phyloP scores from a whole-genome alignment of 2,329 filamentous ascomycete genomes.

The Cordyceps fumosorosea region DNA sequence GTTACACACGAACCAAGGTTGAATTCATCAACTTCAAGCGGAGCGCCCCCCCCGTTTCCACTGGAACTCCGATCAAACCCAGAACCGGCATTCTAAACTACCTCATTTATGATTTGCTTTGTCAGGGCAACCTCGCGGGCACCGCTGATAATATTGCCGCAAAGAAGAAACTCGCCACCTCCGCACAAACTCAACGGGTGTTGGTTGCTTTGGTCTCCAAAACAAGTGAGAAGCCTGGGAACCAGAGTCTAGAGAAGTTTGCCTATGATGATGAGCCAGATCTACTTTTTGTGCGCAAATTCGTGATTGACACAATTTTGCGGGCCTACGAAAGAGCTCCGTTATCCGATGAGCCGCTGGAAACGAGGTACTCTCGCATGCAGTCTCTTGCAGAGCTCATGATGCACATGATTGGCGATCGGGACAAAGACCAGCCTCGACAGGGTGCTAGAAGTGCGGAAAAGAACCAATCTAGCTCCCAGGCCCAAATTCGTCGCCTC shows the following conservation, averaged over 20 bases:
- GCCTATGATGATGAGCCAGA: constrained; percentile 73
- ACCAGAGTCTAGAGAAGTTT: constrained; percentile 50
- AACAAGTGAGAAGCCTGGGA: constrained; percentile 68
- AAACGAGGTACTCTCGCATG: constrained; percentile 81
- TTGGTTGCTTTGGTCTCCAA: constrained; percentile 82
- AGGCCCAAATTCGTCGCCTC: constrained; percentile 79
- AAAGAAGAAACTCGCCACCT: constrained; percentile 82
- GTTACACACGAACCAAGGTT: constrained; percentile 90
- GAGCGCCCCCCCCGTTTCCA: constrained; percentile 76
- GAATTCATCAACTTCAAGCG: constrained; percentile 99
- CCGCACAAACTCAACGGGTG: constrained; percentile 77
- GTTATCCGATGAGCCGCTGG: constrained; percentile 69
- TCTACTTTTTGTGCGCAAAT: constrained; percentile 85
- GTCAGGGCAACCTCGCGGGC: constrained; percentile 53
- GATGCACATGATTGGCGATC: constrained; percentile 81
- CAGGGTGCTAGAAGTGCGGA: constrained; percentile 35
- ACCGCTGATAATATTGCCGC: constrained; percentile 67
- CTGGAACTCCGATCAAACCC: constrained; percentile 86
- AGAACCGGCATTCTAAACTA: constrained; percentile 91
- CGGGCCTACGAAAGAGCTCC: constrained; percentile 88
- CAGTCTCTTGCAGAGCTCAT: constrained; percentile 86
- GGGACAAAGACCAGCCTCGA: constrained; percentile 52
- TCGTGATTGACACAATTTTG: constrained; percentile 87
- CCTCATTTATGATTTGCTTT: constrained; percentile 71
- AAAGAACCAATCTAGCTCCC: constrained; percentile 47